phyloP scores from a whole-genome alignment of 2,329 filamentous ascomycete species.

The Amylocarpus encephaloides region DNA sequence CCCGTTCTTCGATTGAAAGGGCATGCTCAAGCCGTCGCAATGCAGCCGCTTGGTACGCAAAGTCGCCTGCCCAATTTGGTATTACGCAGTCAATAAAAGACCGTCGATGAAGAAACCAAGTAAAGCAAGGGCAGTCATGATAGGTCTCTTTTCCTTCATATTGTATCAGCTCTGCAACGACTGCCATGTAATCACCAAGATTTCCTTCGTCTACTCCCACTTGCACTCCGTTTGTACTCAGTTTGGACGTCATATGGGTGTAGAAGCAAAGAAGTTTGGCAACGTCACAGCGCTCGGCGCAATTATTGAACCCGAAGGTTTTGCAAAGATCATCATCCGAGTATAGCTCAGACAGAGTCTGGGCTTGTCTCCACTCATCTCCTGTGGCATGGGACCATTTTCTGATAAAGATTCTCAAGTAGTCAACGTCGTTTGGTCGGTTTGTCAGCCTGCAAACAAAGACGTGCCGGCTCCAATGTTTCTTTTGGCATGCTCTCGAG shows the following conservation, averaged over 20 bases:
- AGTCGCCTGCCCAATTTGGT: background rate
- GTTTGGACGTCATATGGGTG: background rate
- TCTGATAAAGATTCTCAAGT: conserved; percentile 2
- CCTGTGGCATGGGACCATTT: conserved; percentile 1
- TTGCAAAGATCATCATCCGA: conserved; percentile 7
- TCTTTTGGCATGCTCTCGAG: background rate
- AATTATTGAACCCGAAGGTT: conserved; percentile 8
- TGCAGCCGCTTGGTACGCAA: background rate
- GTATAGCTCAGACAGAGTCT: conserved; percentile 5
- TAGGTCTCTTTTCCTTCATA: background rate
- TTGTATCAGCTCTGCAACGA: background rate
- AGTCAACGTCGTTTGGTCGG: conserved; percentile 1
- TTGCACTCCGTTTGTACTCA: background rate
- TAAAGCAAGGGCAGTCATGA: background rate
- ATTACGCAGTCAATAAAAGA: background rate
- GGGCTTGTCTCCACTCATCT: conserved; percentile 3
- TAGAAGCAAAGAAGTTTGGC: conserved; percentile 10
- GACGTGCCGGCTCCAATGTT: background rate
- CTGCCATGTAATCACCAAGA: background rate
- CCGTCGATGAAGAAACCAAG: background rate
- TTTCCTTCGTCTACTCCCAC: background rate
- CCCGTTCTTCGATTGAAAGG: background rate
- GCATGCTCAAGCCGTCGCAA: background rate
- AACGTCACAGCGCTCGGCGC: conserved; percentile 3
- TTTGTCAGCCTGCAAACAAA: background rate